Evolutionary conservation across 2,329 filamentous ascomycete genomes (phyloP).

Genomic region (Harringtonia lauricola): DNA sequence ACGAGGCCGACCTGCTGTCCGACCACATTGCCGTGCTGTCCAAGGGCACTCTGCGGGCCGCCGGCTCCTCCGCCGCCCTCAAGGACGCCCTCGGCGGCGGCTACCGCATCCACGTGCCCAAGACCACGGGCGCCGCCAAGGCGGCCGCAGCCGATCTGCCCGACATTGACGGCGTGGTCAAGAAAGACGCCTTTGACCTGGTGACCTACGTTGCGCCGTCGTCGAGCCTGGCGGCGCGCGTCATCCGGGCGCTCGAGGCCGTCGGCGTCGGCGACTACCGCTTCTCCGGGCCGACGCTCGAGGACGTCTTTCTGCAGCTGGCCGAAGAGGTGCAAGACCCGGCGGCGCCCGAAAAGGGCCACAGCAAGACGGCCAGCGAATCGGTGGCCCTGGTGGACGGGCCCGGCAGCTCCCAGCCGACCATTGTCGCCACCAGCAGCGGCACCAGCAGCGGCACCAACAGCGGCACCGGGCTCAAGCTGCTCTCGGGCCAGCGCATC

Average conservation of each 20-base stretch:
- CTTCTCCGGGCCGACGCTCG: slow-evolving; percentile 79
- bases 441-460: background rate
- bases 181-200: slow-evolving; percentile 55
- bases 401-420: no score
- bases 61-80: slow-evolving; percentile 75
- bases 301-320: slow-evolving; percentile 82
- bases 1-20: slow-evolving; percentile 81
- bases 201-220: slow-evolving; percentile 61
- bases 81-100: slow-evolving; percentile 76
- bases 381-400: no score
- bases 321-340: slow-evolving; percentile 59
- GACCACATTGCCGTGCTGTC: slow-evolving; percentile 85
- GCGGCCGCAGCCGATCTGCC: slow-evolving; percentile 22
- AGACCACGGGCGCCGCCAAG: slow-evolving; percentile 15
- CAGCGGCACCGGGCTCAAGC: slow-evolving; percentile 31
- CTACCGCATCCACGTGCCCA: slow-evolving; percentile 69
- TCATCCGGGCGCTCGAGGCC: slow-evolving; percentile 59
- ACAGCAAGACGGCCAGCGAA: background rate
- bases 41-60: slow-evolving; percentile 68
- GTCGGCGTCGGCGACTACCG: slow-evolving; percentile 65
- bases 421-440: background rate
- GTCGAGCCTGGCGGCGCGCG: slow-evolving; percentile 58
- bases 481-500: slow-evolving; percentile 59
- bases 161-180: slow-evolving; percentile 42
- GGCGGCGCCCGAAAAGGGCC: background rate